Conservation (phyloP, 2,329 filamentous ascomycete genomes). For the Phialophora macrospora region DNA sequence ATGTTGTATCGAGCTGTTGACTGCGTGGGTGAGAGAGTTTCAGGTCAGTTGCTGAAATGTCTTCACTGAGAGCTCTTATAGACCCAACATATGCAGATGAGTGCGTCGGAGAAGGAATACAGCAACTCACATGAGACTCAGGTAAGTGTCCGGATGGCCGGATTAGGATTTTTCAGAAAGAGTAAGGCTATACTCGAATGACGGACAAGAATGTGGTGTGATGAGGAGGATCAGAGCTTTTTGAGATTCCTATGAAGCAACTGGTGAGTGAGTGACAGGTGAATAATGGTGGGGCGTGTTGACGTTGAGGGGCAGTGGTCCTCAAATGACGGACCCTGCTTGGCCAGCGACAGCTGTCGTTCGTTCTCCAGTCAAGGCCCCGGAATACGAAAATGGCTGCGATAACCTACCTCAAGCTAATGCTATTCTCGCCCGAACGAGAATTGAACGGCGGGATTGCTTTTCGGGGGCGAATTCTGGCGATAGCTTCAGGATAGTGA, state of each 20-base stretch:
- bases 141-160: slow-evolving; percentile 10
- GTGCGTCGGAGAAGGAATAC: not conserved
- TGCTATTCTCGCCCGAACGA: slow-evolving; percentile 1
- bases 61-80: slow-evolving; percentile 20
- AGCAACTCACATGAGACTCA: slow-evolving; percentile 21
- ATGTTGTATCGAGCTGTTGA: slow-evolving; percentile 48
- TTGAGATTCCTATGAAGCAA: slow-evolving; percentile 28
- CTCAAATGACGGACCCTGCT: slow-evolving; percentile 7
- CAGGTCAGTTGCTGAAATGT: slow-evolving; percentile 20
- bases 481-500: not conserved
- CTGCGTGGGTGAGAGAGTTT: slow-evolving; percentile 18
- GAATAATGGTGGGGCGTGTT: slow-evolving; percentile 35
- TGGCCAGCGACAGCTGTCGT: slow-evolving; percentile 13
- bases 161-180: slow-evolving; percentile 9
- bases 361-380: not conserved
- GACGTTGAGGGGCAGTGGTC: slow-evolving; percentile 31
- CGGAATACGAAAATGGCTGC: slow-evolving; percentile 3
- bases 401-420: slow-evolving; percentile 11
- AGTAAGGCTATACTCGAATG: slow-evolving; percentile 21
- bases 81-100: slow-evolving; percentile 6
- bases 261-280: slow-evolving; percentile 32
- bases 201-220: slow-evolving; percentile 29
- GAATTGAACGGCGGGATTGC: slow-evolving; percentile 1
- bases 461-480: slow-evolving; percentile 5
- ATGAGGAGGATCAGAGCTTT: slow-evolving; percentile 34